A percentile compares a stretch with the other conserved stretches of the same genome.
Conservation (phyloP, 1,284 basidiomycete genomes). For the Trichosporon sp. region DNA sequence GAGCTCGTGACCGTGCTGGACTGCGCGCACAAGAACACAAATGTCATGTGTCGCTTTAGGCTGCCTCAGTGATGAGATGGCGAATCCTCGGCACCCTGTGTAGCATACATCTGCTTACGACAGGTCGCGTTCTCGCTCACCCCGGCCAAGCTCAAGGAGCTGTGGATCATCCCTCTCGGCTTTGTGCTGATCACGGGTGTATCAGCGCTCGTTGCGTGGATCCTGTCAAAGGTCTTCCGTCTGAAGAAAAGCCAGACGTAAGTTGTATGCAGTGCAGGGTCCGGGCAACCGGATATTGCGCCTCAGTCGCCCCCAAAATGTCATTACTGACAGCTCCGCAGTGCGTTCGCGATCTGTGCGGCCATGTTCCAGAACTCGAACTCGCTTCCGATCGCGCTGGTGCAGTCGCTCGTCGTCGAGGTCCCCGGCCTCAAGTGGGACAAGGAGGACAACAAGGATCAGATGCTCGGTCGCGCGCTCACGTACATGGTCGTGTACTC, state of each 20-base stretch:
- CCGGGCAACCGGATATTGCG: background rate
- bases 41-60: background rate
- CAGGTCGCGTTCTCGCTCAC: slow-evolving; percentile 58
- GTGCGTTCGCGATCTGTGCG: slow-evolving; percentile 80
- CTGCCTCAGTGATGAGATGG: background rate
- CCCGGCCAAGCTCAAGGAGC: slow-evolving; percentile 74
- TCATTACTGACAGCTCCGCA: slow-evolving; percentile 47
- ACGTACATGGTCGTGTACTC: slow-evolving; percentile 91
- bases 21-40: background rate
- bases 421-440: slow-evolving; percentile 83
- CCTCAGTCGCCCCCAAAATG: background rate
- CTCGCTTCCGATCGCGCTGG: slow-evolving; percentile 82
- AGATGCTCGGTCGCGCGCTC: slow-evolving; percentile 88
- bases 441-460: slow-evolving; percentile 73
- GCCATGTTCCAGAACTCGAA: slow-evolving; percentile 67
- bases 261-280: slow-evolving; percentile 11
- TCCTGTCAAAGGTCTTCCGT: slow-evolving; percentile 53
- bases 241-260: slow-evolving; percentile 57
- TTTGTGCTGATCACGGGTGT: slow-evolving; percentile 71
- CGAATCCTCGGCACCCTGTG: background rate
- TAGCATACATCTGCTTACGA: background rate
- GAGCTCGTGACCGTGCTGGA: too few species aligned
- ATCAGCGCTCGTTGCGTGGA: slow-evolving; percentile 60
- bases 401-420: slow-evolving; percentile 83
- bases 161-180: slow-evolving; percentile 89